phyloP scores from a whole-genome alignment of 2,329 filamentous ascomycete species.

The Fusarium anguioides region DNA sequence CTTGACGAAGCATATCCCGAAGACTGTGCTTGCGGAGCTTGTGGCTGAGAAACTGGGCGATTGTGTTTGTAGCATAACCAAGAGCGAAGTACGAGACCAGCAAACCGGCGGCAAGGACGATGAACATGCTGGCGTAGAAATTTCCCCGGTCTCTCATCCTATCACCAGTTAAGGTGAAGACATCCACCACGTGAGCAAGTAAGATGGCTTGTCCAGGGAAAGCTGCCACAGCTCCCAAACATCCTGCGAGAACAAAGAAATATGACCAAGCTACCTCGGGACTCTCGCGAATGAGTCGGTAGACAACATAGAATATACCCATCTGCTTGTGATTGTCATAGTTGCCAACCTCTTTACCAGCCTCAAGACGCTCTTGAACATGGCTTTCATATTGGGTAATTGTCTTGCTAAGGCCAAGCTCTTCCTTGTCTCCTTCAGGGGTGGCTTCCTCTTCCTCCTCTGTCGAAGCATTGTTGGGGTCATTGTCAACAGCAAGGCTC shows the following conservation, averaged over 20 bases:
- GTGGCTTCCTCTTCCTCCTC: slow-evolving; percentile 44
- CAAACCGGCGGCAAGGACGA: slow-evolving; percentile 59
- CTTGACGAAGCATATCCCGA: slow-evolving; percentile 52
- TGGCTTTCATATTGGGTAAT: slow-evolving; percentile 48
- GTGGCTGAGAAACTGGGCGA: slow-evolving; percentile 45
- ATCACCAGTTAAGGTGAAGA: slow-evolving; percentile 52
- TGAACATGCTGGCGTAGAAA: slow-evolving; percentile 67
- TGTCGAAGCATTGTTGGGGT: slow-evolving; percentile 30
- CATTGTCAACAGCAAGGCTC: slow-evolving; percentile 47
- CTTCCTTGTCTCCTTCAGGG: slow-evolving; percentile 32
- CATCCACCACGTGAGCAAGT: slow-evolving; percentile 54
- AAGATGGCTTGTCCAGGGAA: slow-evolving; percentile 59
- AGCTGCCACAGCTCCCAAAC: slow-evolving; percentile 50
- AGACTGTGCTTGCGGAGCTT: slow-evolving; percentile 45
- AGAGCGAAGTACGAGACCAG: slow-evolving; percentile 57
- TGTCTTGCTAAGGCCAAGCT: slow-evolving; percentile 42
- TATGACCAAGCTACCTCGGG: slow-evolving; percentile 53
- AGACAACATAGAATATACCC: slow-evolving; percentile 47
- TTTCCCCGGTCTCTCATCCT: slow-evolving; percentile 55
- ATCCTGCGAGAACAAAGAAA: slow-evolving; percentile 48
- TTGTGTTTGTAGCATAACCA: slow-evolving; percentile 51
- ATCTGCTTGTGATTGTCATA: slow-evolving; percentile 50
- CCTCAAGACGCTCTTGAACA: slow-evolving; percentile 47
- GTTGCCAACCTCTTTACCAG: slow-evolving; percentile 51
- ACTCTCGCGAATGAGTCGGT: slow-evolving; percentile 52